Conservation (phyloP, 768 basidiomycete species). For the Mycena epipterygia region DNA sequence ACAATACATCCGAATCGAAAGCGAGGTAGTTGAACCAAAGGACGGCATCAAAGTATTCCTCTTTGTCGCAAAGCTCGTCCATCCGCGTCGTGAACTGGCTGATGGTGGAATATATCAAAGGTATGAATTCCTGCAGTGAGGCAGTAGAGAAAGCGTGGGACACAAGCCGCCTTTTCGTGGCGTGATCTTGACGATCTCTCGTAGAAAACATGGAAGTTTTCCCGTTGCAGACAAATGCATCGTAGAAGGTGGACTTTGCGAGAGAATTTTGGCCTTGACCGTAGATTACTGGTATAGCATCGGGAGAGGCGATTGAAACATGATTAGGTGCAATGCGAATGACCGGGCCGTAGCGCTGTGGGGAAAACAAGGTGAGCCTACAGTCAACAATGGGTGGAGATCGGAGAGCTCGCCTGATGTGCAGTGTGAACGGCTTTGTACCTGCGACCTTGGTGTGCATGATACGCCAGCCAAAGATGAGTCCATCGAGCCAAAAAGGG, state of each 20-base stretch:
- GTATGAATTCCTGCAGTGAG: constrained; percentile 37
- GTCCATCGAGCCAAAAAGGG: constrained; percentile 48
- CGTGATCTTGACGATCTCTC: constrained; percentile 46
- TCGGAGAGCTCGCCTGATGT: constrained; percentile 39
- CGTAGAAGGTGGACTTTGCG: constrained; percentile 49
- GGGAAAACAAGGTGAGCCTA: not conserved
- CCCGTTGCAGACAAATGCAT: constrained; percentile 44
- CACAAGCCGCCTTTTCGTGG: constrained; percentile 47
- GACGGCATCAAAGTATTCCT: constrained; percentile 40
- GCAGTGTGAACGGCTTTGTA: constrained; percentile 46
- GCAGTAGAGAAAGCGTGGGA: constrained; percentile 48
- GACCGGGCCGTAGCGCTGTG: constrained; percentile 45
- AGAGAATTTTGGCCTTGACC: constrained; percentile 48
- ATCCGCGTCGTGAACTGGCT: constrained; percentile 36
- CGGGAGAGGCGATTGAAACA: constrained; percentile 46
- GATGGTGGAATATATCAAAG: constrained; percentile 37
- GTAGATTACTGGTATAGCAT: constrained; percentile 46
- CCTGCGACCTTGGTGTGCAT: constrained; percentile 44
- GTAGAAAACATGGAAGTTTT: constrained; percentile 50
- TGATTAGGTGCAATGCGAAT: constrained; percentile 51
- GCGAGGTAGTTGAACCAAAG: constrained; percentile 52
- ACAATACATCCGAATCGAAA: constrained; percentile 50
- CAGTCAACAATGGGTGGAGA: not conserved
- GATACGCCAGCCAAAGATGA: constrained; percentile 48
- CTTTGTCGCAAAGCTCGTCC: constrained; percentile 38